phyloP scores from a whole-genome alignment of 129 eudicot genomes.

The Solidago caesia region DNA sequence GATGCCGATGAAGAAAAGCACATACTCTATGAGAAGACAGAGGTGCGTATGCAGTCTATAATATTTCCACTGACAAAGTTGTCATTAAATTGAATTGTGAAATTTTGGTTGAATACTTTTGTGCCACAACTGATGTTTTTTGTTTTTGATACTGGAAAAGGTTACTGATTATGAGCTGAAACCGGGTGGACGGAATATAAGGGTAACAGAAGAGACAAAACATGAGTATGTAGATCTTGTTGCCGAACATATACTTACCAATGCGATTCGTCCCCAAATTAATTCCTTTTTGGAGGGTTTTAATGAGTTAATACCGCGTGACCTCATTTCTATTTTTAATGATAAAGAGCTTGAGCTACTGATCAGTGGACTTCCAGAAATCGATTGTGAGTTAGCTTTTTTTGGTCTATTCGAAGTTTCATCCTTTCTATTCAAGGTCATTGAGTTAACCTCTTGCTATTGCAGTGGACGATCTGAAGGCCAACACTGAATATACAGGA shows the following conservation, averaged over 20 bases:
- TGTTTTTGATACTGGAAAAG: constrained; percentile 37
- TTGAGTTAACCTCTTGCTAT: constrained; percentile 14
- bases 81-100: not conserved
- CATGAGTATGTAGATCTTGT: constrained; percentile 99
- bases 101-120: not conserved
- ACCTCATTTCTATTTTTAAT: constrained; percentile 85
- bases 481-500: constrained; percentile 93
- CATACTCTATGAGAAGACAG: constrained; percentile 92
- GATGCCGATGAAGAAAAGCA: constrained; percentile 98
- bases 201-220: constrained; percentile 97
- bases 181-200: constrained; percentile 95
- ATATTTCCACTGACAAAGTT: too few species aligned
- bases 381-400: constrained; percentile 65
- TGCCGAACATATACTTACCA: constrained; percentile 94
- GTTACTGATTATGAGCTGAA: constrained; percentile 98
- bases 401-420: not conserved
- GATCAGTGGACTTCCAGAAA: constrained; percentile 98
- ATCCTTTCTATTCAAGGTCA: not conserved
- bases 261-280: constrained; percentile 96
- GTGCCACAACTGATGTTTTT: not conserved
- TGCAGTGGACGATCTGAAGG: constrained; percentile 94
- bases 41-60: constrained; percentile 41
- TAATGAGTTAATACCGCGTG: constrained; percentile 79
- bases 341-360: constrained; percentile 98
- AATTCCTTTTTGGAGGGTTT: constrained; percentile 91